Conservation (phyloP, 2,329 filamentous ascomycete genomes). For the Karstenula rhodostoma region DNA sequence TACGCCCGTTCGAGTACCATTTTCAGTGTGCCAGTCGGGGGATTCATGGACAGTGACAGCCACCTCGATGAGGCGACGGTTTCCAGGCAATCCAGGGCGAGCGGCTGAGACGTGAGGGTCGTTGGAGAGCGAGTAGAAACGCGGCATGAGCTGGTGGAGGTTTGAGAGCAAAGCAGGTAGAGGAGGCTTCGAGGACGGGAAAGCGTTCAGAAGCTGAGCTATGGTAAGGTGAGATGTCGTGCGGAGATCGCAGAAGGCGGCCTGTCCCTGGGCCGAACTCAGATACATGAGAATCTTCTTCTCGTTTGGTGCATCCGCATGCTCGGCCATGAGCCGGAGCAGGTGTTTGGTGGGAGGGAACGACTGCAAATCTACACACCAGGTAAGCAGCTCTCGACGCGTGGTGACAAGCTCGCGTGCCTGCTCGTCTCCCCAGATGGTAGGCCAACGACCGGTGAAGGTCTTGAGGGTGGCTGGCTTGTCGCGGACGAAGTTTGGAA, state of each 20-base stretch:
- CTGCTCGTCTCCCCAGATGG: slow-evolving; percentile 94
- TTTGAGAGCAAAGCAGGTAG: slow-evolving; percentile 81
- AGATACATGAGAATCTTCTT: slow-evolving; percentile 88
- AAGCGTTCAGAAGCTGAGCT: slow-evolving; percentile 85
- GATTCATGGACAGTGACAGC: slow-evolving; percentile 96
- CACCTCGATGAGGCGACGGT: slow-evolving; percentile 86
- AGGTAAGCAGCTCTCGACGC: slow-evolving; percentile 88
- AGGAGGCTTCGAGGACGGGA: slow-evolving; percentile 89
- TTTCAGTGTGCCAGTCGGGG: slow-evolving; percentile 75
- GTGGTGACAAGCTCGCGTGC: slow-evolving; percentile 88
- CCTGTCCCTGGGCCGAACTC: slow-evolving; percentile 88
- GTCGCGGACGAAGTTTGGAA: slow-evolving; percentile 84
- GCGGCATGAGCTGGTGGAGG: slow-evolving; percentile 90
- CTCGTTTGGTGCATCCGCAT: slow-evolving; percentile 81
- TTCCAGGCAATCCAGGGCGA: slow-evolving; percentile 69
- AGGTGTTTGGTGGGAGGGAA: slow-evolving; percentile 89
- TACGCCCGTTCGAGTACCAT: slow-evolving; percentile 74
- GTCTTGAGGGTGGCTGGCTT: slow-evolving; percentile 84
- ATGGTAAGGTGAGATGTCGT: slow-evolving; percentile 86
- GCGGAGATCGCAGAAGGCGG: slow-evolving; percentile 89
- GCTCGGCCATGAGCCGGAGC: slow-evolving; percentile 84
- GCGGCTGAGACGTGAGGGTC: slow-evolving; percentile 84
- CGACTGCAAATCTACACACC: slow-evolving; percentile 94
- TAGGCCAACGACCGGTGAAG: slow-evolving; percentile 86
- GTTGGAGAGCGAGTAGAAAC: slow-evolving; percentile 97